Conservation (phyloP, 202 grass and related monocot genomes). For the Digitaria exilis region DNA sequence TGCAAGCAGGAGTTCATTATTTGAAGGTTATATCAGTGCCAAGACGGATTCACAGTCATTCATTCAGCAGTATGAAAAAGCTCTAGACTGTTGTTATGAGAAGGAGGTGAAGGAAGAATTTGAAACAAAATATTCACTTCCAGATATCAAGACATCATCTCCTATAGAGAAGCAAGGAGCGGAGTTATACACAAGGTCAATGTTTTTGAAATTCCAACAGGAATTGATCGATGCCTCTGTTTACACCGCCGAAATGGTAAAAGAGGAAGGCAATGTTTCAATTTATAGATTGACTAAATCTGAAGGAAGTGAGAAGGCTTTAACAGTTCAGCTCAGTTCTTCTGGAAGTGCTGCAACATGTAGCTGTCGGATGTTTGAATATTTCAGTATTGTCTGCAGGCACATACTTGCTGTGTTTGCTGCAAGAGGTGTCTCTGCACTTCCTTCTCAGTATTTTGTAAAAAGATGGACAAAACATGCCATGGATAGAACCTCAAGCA, state of each 20-base stretch:
- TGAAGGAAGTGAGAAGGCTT: constrained; percentile 48
- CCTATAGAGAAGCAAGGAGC: constrained; percentile 69
- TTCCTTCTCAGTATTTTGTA: constrained; percentile 61
- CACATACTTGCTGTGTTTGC: constrained; percentile 58
- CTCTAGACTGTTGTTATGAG: constrained; percentile 64
- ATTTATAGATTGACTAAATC: constrained; percentile 53
- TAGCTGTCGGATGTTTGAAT: constrained; percentile 64
- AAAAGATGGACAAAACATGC: constrained; percentile 70
- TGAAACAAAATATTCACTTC: constrained; percentile 60
- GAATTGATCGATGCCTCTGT: constrained; percentile 55
- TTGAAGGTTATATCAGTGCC: constrained; percentile 53
- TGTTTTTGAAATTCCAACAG: constrained; percentile 73
- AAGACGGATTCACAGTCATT: constrained; percentile 55
- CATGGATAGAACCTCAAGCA: constrained; percentile 41
- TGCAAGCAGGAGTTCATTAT: constrained; percentile 67
- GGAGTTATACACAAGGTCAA: constrained; percentile 52
- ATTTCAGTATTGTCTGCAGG: constrained; percentile 59
- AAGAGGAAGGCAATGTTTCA: constrained; percentile 37
- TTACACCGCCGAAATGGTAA: constrained; percentile 42
- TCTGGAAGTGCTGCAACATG: constrained; percentile 46
- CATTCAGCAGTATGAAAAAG: constrained; percentile 64
- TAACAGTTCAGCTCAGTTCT: constrained; percentile 45
- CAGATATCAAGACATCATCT: constrained; percentile 65
- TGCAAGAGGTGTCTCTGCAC: constrained; percentile 40
- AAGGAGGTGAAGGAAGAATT: constrained; percentile 69